Base-by-base conservation (phyloP, 2,329 filamentous ascomycete genomes). In the Pseudopithomyces chartarum region DNA sequence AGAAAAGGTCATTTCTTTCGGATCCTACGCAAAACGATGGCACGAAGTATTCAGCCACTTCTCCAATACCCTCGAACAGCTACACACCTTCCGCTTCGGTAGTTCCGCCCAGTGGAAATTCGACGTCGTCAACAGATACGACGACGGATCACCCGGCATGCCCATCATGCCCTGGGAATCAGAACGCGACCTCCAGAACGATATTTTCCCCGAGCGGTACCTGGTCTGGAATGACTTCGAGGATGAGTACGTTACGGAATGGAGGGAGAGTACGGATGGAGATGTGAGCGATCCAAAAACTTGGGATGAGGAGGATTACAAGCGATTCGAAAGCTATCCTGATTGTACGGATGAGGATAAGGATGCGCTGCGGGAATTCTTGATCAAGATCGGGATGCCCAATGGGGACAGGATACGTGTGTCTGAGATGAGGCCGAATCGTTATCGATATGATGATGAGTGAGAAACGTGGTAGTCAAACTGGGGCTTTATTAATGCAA, bases 121-220 rank as follows among this genome's bases (percentile, higher is more conserved):
- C 17, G 34, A 50, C 20, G 40, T 23, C 4, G 11, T 3, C 6
- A 50, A 44, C 29, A 32, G 55, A 20, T 39, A 15, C 29, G 36
- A 45, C 10, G 23, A 50, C 20, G 19, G 15, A 5, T 7, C 22
- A n/a, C 13, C 23, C 11, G 55, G 46, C 12, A 22, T 50, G 19
- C 58, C 58, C 23, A 23, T 49, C n/a, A 57, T 60, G 44, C 58
- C 52, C 11, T 60, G 52, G 55, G 55, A 60, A 20, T 29, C 17
- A 3, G 58, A 60, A 22, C 12, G n/a, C 1, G 36, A 47, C 22
- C 52, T 60, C 12, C 19, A 55, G 17, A 56, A 55, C 29, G 19
- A 26, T 19, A 44, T 55, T 17, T 50, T 52, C 11, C 3, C 32
- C 12, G 51, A 43, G 44, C 34, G 47, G 15, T 60, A 60, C 29